Base-by-base conservation (phyloP, 2,329 filamentous ascomycete genomes). In the Massarina eburnea region DNA sequence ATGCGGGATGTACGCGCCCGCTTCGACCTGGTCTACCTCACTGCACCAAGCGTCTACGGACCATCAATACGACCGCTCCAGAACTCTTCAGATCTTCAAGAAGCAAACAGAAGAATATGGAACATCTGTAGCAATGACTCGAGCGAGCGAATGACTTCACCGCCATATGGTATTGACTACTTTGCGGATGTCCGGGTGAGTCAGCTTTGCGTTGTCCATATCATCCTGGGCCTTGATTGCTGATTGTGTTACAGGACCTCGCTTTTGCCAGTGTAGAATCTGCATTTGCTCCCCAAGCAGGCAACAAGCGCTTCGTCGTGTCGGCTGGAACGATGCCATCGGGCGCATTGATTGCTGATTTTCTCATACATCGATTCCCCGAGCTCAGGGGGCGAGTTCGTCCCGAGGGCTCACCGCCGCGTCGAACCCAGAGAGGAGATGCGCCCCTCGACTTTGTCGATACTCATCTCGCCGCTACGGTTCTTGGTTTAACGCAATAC, bases 131-230 rank as follows among this genome's bases (percentile, higher is more conserved):
- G 51, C 24, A 58, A 55, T 24, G 53, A 58, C 22, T 41, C 46
- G 5, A 22, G 35, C 26, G 54, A 59, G 9, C 43, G 41, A 19
- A 36, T 50, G 21, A 46, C 39, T n/a, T 48, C 52, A 33, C 52
- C 56, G 22, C 57, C 59, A 24, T 59, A 59, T 37, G 58, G 59
- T 9, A 60, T 63, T 17, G 51, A 54, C 24, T 58, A 54, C 26
- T 65, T 55, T 35, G 45, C 48, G 9, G 63, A 66, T 45, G 61
- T 62, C n/a, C 53, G 63, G 47, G 63, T 66, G 46, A 55, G 63
- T 60, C 27, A 30, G 20, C 35, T 21, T 33, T 29, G 21, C 41
- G 43, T 32, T 34, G 24, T 39, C 14, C 20, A 17, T 14, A 22
- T 26, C 8, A 14, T 17, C 17, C 41, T 20, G 30, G 7, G 35